Percentiles rank a stretch among this genome's conserved stretches.
Conservation (phyloP, 805 yeast species). For the Sporopachydermia quercuum region DNA sequence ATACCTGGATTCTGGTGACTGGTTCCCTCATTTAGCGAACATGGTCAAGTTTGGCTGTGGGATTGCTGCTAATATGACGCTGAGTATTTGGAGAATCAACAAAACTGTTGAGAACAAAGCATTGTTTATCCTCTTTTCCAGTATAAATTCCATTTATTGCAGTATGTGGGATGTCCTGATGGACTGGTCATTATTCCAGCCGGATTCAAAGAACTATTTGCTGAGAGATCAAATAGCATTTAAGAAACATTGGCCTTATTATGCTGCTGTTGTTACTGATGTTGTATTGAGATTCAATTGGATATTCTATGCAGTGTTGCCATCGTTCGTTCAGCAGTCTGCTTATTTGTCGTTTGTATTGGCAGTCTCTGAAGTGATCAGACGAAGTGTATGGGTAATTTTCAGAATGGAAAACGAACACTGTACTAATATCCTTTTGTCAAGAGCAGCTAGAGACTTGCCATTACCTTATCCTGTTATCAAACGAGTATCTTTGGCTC, state of each 20-base stretch:
- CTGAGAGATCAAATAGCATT: constrained; percentile 63
- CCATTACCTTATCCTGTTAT: constrained; percentile 64
- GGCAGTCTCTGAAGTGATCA: constrained; percentile 65
- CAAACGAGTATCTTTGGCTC: constrained; percentile 9
- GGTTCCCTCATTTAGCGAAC: constrained; percentile 93
- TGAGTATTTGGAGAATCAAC: constrained; percentile 69
- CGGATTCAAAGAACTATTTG: constrained; percentile 36
- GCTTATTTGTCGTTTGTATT: constrained; percentile 74
- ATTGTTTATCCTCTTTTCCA: constrained; percentile 58
- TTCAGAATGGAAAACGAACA: constrained; percentile 96
- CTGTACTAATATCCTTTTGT: constrained; percentile 72
- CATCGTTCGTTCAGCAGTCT: constrained; percentile 68
- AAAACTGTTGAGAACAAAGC: constrained; percentile 27
- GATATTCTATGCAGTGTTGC: constrained; percentile 77
- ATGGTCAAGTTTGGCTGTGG: constrained; percentile 62
- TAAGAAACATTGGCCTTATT: constrained; percentile 46
- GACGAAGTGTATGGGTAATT: constrained; percentile 82
- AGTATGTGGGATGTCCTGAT: constrained; percentile 80
- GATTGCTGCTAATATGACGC: constrained; percentile 48
- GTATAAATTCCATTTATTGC: constrained; percentile 54
- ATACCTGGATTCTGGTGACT: constrained; percentile 82
- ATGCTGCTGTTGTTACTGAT: constrained; percentile 59
- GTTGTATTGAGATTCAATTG: constrained; percentile 75
- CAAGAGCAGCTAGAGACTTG: constrained; percentile 77
- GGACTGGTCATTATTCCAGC: constrained; percentile 90